These are phyloP conservation scores for Puccinia novopanici DNA, from an alignment of 1,284 basidiomycete species.

Conservation along the genomic window DNA sequence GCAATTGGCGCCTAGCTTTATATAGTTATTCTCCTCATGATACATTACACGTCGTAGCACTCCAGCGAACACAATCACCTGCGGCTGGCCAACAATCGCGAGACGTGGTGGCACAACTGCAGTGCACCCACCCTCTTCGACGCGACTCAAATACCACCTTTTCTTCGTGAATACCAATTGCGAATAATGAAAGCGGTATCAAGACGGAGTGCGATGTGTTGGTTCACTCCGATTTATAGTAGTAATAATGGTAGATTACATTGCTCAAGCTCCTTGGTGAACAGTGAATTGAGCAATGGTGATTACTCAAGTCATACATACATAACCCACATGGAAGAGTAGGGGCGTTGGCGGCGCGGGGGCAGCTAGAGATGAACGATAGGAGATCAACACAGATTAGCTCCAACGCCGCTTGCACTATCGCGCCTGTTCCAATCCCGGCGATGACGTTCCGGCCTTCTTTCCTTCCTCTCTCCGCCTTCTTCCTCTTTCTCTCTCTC, in stretches of 20 bases:
- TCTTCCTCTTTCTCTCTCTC: not conserved
- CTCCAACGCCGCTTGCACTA: conserved; percentile 3
- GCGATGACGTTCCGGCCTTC: not conserved
- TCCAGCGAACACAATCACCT: not conserved
- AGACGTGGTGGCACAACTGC: conserved; percentile 5
- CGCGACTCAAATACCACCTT: not conserved
- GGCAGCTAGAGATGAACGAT: conserved; percentile 26
- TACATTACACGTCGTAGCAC: not conserved
- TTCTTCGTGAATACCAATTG: not conserved
- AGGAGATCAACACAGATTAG: conserved; percentile 37
- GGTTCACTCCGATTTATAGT: conserved; percentile 24
- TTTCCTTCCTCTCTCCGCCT: not conserved
- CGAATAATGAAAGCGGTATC: conserved; percentile 26
- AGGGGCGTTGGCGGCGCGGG: conserved; percentile 33
- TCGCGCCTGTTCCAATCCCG: conserved; percentile 23
- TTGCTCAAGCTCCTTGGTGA: conserved; percentile 19
- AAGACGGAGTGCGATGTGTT: conserved; percentile 17
- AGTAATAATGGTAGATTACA: conserved; percentile 24
- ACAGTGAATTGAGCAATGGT: conserved; percentile 12
- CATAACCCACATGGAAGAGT: conserved; percentile 31
- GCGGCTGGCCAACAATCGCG: not conserved
- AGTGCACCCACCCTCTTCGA: not conserved
- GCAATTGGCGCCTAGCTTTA: not conserved
- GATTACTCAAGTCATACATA: conserved; percentile 44
- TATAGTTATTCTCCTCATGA: not conserved